Base-by-base conservation (phyloP, 1,284 basidiomycete species). In the Peniophora sp. region DNA sequence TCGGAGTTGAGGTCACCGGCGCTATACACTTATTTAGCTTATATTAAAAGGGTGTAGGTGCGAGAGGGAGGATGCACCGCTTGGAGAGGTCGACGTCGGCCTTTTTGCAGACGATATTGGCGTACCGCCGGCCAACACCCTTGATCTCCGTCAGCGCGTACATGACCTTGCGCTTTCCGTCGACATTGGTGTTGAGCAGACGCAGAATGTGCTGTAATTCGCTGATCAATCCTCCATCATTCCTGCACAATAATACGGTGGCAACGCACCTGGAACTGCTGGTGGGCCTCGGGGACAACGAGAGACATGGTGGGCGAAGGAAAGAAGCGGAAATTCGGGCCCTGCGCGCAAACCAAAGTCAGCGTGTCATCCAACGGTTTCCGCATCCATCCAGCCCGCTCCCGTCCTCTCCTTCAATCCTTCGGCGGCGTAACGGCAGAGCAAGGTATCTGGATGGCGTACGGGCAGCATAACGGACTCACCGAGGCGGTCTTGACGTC, bases 71-170 rank as follows among this genome's bases (percentile, higher is more conserved):
- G n/a, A 76, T 89, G 58, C 64, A 97, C 95, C 97, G 92, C 79
- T 99, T 99, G 81, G 83, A 90, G 60, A 99, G 83, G 70, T 99
- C 95, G 53, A 99, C 91, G 78, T 99, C 97, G 61, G 97, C 97
- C 83, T 99, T 99, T 79, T 99, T 99, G 87, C 95, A 98, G 63
- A 99, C 96, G 65, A 99, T 78, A 78, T 99, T 99, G 69, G 97
- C 85, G 77, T 97, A 99, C 56, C 97, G 90, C 59, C 97, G 89
- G 67, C 97, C 97, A 59, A 99, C 96, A 89, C 97, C 97, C 82
- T 97, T 97, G 82, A 99, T 99, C 79, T 99, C 93, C 50, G 93
- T 97, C 77, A 97, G 70, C 64, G 93, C 88, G 71, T 91, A 97
- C 92, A 95, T 95, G 71, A 98, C 89, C 81, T 98, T 98, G 67